Conservation (phyloP, 768 basidiomycete genomes). For the Pleurotus ostreatus region DNA sequence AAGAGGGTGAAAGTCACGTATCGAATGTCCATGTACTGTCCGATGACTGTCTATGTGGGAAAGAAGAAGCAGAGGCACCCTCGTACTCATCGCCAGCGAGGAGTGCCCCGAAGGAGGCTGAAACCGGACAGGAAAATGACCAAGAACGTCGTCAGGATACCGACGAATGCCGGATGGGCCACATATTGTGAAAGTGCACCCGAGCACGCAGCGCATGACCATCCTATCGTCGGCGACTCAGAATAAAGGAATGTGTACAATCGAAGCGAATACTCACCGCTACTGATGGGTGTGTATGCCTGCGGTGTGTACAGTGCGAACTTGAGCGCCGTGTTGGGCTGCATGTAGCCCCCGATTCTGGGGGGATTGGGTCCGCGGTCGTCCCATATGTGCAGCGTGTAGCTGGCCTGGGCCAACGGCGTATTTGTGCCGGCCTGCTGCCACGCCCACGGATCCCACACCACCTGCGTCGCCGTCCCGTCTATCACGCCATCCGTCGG, state of each 20-base stretch:
- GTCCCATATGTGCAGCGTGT: constrained; percentile 78
- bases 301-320: constrained; percentile 86
- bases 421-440: constrained; percentile 56
- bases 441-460: constrained; percentile 81
- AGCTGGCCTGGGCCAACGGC: constrained; percentile 72
- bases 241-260: neutral
- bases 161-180: constrained; percentile 53
- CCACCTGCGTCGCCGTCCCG: constrained; percentile 65
- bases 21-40: too few relatives aligned
- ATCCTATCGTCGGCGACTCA: constrained; percentile 33
- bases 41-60: too few relatives aligned
- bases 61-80: too few relatives aligned
- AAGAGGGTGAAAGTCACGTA: too few relatives aligned
- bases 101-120: constrained; percentile 39
- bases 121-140: constrained; percentile 68
- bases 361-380: constrained; percentile 68
- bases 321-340: constrained; percentile 61
- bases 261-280: constrained; percentile 32
- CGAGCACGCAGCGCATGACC: constrained; percentile 50
- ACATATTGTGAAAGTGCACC: constrained; percentile 30
- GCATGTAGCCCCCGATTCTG: constrained; percentile 59
- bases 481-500: constrained; percentile 68
- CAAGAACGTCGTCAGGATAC: constrained; percentile 51
- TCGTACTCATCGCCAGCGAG: too few relatives aligned
- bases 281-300: constrained; percentile 59